Conservation (phyloP, 2,329 filamentous ascomycete genomes). For the Fusarium sarcochroum region DNA sequence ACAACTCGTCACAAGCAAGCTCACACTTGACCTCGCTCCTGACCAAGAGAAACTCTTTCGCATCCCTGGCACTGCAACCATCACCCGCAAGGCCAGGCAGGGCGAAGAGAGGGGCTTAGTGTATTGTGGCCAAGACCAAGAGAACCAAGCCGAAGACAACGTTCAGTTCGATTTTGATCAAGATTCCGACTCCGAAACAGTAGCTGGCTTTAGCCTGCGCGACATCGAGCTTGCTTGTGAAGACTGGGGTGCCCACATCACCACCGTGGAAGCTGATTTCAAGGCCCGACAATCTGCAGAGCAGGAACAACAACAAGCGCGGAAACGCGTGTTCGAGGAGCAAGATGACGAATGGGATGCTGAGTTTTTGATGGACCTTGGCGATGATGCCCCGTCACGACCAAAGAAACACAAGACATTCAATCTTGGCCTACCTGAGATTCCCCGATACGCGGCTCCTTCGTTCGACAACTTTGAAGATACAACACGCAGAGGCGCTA, state of each 20-base stretch:
- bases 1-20: slow-evolving; percentile 86
- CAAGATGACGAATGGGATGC: slow-evolving; percentile 74
- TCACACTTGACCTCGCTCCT: slow-evolving; percentile 85
- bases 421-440: slow-evolving; percentile 70
- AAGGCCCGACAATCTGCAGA: slow-evolving; percentile 52
- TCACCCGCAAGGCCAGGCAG: slow-evolving; percentile 68
- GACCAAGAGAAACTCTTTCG: slow-evolving; percentile 91
- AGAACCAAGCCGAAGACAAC: slow-evolving; percentile 53
- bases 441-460: slow-evolving; percentile 73
- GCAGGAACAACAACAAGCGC: slow-evolving; percentile 49
- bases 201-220: slow-evolving; percentile 81
- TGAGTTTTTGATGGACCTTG: slow-evolving; percentile 68
- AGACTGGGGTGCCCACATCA: slow-evolving; percentile 82
- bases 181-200: slow-evolving; percentile 71
- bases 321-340: slow-evolving; percentile 54
- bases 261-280: slow-evolving; percentile 60
- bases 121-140: slow-evolving; percentile 59
- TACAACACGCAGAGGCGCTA: slow-evolving; percentile 79
- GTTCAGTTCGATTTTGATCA: slow-evolving; percentile 64
- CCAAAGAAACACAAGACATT: slow-evolving; percentile 78
- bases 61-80: slow-evolving; percentile 72
- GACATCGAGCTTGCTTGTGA: slow-evolving; percentile 89
- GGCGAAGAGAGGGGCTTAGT: slow-evolving; percentile 67
- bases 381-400: slow-evolving; percentile 61
- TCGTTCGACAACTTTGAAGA: slow-evolving; percentile 86